Evolutionary conservation across 176 grass and related monocot genomes (phyloP).

Genomic region (Rhipidocladum racemiflorum): DNA sequence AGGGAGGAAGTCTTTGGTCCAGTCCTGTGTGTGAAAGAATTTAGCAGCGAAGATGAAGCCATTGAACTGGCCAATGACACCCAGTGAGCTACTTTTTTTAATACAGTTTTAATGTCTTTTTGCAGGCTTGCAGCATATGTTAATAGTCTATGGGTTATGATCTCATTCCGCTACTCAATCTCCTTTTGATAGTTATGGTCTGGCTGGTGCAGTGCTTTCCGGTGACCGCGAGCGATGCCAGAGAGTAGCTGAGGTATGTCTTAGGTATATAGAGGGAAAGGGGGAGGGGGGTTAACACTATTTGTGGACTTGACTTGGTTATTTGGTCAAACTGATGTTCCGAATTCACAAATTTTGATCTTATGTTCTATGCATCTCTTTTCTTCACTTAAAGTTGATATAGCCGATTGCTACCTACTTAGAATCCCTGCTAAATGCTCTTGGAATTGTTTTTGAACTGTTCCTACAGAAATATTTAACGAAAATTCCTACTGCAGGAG

Average conservation of each 20-base stretch:
- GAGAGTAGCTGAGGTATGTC: conserved; percentile 84
- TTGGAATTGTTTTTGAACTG: neutral
- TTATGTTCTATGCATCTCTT: neutral
- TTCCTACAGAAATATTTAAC: neutral
- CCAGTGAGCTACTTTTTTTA: conserved; percentile 48
- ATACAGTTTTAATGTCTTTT: neutral
- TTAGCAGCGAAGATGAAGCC: conserved; percentile 86
- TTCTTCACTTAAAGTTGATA: neutral
- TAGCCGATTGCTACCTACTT: neutral
- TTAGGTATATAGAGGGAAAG: too few relatives aligned
- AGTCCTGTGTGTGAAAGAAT: conserved; percentile 82
- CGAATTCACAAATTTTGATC: neutral
- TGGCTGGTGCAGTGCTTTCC: conserved; percentile 86
- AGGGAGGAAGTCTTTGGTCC: conserved; percentile 95
- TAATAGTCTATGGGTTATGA: neutral
- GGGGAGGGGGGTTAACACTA: neutral
- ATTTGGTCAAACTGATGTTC: neutral
- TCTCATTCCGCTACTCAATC: neutral
- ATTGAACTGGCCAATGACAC: conserved; percentile 87
- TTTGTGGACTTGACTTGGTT: neutral
- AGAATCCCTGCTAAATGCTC: neutral
- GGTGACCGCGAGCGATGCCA: conserved; percentile 68
- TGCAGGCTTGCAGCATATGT: neutral
- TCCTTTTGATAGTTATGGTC: conserved; percentile 64
- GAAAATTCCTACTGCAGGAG: conserved; percentile 30